Base-by-base conservation (phyloP, 441 rosid species). In the Codiaeum variegatum region DNA sequence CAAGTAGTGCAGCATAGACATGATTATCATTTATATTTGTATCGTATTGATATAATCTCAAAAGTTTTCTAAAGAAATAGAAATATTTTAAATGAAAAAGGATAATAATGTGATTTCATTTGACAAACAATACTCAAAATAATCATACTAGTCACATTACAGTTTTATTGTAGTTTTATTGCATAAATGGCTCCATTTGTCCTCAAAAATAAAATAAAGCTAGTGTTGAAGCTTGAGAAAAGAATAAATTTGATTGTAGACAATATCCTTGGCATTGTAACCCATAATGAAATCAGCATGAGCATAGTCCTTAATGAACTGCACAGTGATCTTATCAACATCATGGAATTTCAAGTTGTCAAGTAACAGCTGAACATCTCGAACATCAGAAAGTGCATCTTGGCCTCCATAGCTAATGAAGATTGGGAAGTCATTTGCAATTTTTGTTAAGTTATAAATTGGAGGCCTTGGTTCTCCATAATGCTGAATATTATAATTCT, bases 261-360 rank as follows among this genome's bases (percentile, higher is more conserved):
- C 93, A 72, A 88, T 26, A 73, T 87, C 97, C 42, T 89, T 90
- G 61, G 98, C 98, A 66, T 80, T 89, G n/a, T 80, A 77, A 1
- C 86, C 99, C 98, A 91, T 91, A 28, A 94, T 77, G 86, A 92
- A 94, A 84, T 92, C 97, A 2, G 88, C 97, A 77, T 94, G 99
- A 64, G 88, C 93, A 72, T 90, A 91, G 16, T 88, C 78, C 79
- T 80, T 78, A 55, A 94, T 75, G 71, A 68, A 88, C 77, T 88
- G 96, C 67, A 91, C 79, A 0, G 60, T 66, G 19, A 94, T 83
- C 87, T 88, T 90, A 73, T 83, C 85, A 0, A 19, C 85, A 36
- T 89, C 90, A 26, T 95, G 99, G 66, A 77, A 81, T 91, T 87
- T 91, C 36, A 93, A 80, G 61, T 67, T 56, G 69, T 91, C 92